Percentiles rank a stretch among this genome's conserved stretches.
Evolutionary conservation across 2,329 filamentous ascomycete genomes (phyloP).

Genomic region (Lachnellula occidentalis): DNA sequence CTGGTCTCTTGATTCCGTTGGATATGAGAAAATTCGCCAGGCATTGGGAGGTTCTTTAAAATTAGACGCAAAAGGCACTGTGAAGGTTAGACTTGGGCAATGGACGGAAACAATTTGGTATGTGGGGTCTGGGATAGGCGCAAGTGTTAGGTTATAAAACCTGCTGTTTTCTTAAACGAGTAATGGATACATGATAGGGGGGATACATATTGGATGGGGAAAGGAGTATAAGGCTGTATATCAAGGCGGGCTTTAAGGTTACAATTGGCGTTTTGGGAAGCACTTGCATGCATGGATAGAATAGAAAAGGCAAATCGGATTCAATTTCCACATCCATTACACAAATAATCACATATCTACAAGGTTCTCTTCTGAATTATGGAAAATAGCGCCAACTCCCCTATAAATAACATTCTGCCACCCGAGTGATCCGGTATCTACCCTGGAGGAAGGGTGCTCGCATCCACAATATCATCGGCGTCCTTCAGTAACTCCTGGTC

Average conservation of each 20-base stretch:
- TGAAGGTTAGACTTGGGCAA: conserved; percentile 67
- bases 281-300: neutral
- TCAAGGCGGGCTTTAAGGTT: neutral
- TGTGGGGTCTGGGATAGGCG: conserved; percentile 63
- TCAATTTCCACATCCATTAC: conserved; percentile 6
- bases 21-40: conserved; percentile 73
- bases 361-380: neutral
- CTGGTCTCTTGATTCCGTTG: conserved; percentile 71
- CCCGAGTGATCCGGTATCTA: conserved; percentile 39
- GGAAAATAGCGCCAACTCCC: conserved; percentile 19
- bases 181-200: conserved; percentile 3
- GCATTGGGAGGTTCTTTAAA: conserved; percentile 77
- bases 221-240: neutral
- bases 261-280: neutral
- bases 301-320: conserved; percentile 1
- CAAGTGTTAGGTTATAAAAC: conserved; percentile 49
- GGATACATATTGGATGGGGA: neutral
- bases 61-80: conserved; percentile 70
- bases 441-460: conserved; percentile 87
- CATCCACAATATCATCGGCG: conserved; percentile 90
- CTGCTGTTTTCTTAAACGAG: conserved; percentile 1
- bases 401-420: conserved; percentile 8
- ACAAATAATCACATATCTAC: neutral
- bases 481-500: conserved; percentile 73
- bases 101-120: conserved; percentile 73